Base-by-base conservation (phyloP, 257 asterid genomes). In the Jaltomata sinuosa region DNA sequence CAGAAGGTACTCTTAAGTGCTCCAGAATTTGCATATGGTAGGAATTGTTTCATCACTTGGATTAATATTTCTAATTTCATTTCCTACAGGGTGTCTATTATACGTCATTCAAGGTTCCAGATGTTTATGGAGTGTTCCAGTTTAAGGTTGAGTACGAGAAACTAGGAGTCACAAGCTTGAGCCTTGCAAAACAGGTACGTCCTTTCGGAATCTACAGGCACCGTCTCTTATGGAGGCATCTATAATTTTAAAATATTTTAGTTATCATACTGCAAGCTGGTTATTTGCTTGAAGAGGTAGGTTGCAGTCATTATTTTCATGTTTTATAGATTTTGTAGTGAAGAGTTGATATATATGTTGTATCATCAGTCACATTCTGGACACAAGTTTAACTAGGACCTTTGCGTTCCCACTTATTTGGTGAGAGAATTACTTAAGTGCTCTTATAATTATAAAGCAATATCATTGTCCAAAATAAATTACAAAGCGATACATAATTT, bases 81-180 rank as follows among this genome's bases (percentile, higher is more conserved):
- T 87, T 78, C 45, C 49, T 84, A 62, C 85, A 94, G 98, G 98
- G 97, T 54, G 87, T 91, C 50, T 91, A 90, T 87, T 87, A 91
- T 87, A 90, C 98, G 40, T 86, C 95, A 40, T 91, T 94, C 88
- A 94, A 94, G 91, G 97, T 94, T 21, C 98, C 98, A 67, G 98
- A 94, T 91, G 94, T 93, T 79, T 94, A 94, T 87, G 98, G 98
- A 57, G 98, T 94, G 80, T 94, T 94, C 92, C 97, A 93, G 93
- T 94, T 94, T 72, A 94, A 94, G 90, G 92, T 94, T 52, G 97
- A 93, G 89, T 94, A 94, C 77, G 88, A 91, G 84, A 92, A 89
- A 86, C 92, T 94, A 86, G 98, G 98, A 74, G 93, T 92, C 83
- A 89, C 97, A 85, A 87, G 86, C 84, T 85, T 94, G 87, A 89